phyloP scores from a whole-genome alignment of 75 land plant genomes.

The Picea sitchensis region DNA sequence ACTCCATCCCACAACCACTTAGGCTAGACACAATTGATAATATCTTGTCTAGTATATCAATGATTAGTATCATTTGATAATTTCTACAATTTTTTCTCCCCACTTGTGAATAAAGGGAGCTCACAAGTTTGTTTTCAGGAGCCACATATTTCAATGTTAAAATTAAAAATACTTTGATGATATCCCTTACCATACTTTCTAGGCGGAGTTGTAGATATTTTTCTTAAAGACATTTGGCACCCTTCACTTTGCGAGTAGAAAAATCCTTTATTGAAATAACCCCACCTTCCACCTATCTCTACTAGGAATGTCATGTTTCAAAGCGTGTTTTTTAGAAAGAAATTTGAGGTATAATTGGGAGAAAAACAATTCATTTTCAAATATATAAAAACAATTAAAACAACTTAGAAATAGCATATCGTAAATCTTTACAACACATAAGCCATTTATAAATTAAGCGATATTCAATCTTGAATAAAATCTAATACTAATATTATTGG shows the following conservation, averaged over 20 bases:
- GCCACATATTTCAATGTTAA: neutral
- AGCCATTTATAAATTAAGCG: neutral
- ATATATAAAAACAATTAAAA: neutral
- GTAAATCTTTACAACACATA: neutral
- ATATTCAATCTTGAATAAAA: neutral
- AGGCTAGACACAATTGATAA: too few species aligned
- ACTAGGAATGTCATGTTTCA: neutral
- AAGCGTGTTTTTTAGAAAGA: neutral
- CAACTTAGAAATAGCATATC: neutral
- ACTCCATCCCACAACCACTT: too few species aligned
- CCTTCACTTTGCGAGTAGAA: neutral
- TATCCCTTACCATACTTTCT: neutral
- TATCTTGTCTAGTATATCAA: too few species aligned
- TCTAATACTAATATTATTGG: neutral
- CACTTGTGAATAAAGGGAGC: neutral
- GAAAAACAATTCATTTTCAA: neutral
- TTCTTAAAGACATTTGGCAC: neutral
- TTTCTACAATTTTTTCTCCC: neutral
- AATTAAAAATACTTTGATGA: neutral
- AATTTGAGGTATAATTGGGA: neutral
- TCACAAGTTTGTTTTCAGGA: neutral
- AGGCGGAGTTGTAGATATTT: neutral
- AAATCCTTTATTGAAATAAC: neutral
- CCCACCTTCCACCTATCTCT: neutral
- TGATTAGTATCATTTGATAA: neutral